Conservation (phyloP, 2,329 filamentous ascomycete genomes). For the Arthrobotrys musiformis region DNA sequence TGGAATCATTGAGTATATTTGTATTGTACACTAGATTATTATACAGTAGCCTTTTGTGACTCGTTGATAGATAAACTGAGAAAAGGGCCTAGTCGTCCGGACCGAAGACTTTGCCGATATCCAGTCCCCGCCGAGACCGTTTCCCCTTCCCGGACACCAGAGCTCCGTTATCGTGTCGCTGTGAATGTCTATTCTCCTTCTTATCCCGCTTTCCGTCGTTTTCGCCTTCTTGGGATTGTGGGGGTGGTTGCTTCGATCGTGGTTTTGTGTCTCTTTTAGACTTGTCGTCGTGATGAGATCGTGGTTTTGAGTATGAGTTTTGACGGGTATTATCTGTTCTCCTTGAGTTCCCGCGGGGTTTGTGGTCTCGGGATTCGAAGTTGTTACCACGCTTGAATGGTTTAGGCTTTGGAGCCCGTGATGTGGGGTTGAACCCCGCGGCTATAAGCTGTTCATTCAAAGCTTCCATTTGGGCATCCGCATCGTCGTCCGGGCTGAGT, state of each 20-base stretch:
- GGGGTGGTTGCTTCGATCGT: not conserved
- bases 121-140: not conserved
- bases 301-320: not conserved
- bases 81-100: too few species aligned
- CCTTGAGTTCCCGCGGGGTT: not conserved
- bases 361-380: not conserved
- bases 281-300: not conserved
- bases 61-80: too few species aligned
- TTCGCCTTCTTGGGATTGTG: not conserved
- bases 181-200: not conserved
- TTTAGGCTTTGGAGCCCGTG: not conserved
- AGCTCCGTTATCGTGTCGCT: not conserved
- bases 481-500: not conserved
- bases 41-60: too few species aligned
- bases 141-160: not conserved
- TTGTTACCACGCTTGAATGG: not conserved
- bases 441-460: not conserved
- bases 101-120: not conserved
- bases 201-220: too few species aligned
- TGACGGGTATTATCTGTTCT: not conserved
- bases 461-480: not conserved
- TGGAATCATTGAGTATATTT: not conserved
- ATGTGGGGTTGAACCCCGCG: not conserved
- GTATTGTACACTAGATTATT: slow-evolving; percentile 13
- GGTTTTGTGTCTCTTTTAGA: not conserved